Percentiles rank a stretch among this genome's conserved stretches.
Evolutionary conservation across 2,329 filamentous ascomycete species (phyloP).

Genomic region (Ceratocystis huliohia): DNA sequence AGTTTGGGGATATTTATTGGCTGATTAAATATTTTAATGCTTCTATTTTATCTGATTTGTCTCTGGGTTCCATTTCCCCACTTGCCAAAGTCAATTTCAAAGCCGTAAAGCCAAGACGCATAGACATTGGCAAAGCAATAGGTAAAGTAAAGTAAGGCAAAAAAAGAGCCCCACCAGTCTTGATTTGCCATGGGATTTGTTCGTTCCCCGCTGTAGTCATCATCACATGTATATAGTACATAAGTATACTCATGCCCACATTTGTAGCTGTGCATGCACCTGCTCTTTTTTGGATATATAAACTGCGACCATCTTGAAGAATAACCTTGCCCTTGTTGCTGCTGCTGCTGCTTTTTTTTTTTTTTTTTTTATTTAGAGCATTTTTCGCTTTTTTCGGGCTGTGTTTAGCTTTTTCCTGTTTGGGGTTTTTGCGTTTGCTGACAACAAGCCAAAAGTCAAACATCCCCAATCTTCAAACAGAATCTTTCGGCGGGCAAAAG

Average conservation of each 20-base stretch:
- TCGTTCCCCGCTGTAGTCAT: neutral
- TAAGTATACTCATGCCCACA: neutral
- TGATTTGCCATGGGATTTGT: neutral
- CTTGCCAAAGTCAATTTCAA: neutral
- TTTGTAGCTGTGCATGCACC: neutral
- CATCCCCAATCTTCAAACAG: constrained; percentile 1
- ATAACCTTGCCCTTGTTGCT: neutral
- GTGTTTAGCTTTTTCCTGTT: neutral
- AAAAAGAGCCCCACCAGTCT: neutral
- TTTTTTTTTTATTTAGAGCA: neutral
- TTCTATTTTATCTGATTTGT: constrained; percentile 1
- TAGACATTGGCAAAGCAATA: neutral
- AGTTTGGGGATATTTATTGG: neutral
- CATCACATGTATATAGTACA: neutral
- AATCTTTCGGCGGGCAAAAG: neutral
- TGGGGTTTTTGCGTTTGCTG: neutral
- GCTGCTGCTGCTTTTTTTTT: neutral
- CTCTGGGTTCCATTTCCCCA: neutral
- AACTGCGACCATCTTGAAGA: neutral
- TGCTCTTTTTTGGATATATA: neutral
- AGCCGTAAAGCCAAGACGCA: neutral
- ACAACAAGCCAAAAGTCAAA: constrained; percentile 1
- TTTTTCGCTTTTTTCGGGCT: neutral
- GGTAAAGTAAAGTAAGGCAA: neutral
- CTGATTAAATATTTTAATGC: neutral